Conservation (phyloP, 2,329 filamentous ascomycete genomes). For the Cladophialophora carrionii region DNA sequence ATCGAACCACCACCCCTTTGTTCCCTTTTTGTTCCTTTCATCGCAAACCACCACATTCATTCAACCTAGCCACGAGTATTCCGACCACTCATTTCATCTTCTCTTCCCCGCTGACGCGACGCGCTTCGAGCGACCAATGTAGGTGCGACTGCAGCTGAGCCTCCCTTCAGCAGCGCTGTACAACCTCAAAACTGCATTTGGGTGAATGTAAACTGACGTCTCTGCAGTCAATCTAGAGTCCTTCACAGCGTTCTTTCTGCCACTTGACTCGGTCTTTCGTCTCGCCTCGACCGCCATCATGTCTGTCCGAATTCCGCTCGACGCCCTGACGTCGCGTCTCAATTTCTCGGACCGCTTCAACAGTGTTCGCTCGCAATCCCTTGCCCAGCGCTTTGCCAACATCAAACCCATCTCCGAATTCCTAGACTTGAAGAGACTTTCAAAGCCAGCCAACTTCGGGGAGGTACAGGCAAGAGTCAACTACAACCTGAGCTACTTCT, state of each 20-base stretch:
- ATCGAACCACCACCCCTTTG: background rate
- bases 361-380: constrained; percentile 74
- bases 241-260: constrained; percentile 2
- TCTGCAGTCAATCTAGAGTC: background rate
- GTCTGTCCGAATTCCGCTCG: constrained; percentile 90
- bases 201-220: background rate
- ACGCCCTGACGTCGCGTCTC: constrained; percentile 86
- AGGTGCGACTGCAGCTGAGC: background rate
- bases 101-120: background rate
- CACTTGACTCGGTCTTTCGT: background rate
- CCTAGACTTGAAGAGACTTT: constrained; percentile 91
- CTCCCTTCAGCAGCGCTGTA: background rate
- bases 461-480: constrained; percentile 91
- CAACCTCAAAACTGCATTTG: constrained; percentile 1
- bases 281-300: constrained; percentile 52
- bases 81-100: background rate
- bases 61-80: background rate
- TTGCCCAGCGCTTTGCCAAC: constrained; percentile 86
- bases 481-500: constrained; percentile 97
- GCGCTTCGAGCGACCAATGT: background rate
- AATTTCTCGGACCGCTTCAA: constrained; percentile 85
- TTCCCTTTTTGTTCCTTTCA: constrained; percentile 4
- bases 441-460: constrained; percentile 87
- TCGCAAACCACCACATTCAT: constrained; percentile 7
- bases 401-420: constrained; percentile 90